A percentile compares a stretch with the other conserved stretches of the same genome.
These are phyloP conservation scores for Chaetomiaceae sp. DNA, from an alignment of 2,329 filamentous ascomycete genomes.

Conservation along the genomic window DNA sequence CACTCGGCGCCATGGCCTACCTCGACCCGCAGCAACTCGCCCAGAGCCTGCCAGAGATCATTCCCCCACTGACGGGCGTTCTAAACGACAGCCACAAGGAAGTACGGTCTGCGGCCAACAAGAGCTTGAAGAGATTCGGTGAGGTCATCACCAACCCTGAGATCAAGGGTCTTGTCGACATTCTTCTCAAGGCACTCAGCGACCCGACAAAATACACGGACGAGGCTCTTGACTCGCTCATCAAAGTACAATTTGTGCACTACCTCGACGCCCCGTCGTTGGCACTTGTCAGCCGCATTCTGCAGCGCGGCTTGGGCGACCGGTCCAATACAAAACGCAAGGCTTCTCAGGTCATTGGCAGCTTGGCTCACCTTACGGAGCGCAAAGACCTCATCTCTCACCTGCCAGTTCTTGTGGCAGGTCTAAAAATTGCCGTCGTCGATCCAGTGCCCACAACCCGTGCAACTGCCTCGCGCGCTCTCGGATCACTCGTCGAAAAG, in stretches of 20 bases:
- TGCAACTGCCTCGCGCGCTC: conserved; percentile 90
- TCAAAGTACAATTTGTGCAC: conserved; percentile 97
- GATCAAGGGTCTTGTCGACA: conserved; percentile 85
- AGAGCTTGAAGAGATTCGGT: conserved; percentile 94
- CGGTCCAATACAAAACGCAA: conserved; percentile 95
- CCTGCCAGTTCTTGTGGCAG: conserved; percentile 85
- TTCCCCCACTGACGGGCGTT: conserved; percentile 88
- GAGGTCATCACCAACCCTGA: conserved; percentile 98
- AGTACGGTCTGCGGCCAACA: conserved; percentile 84
- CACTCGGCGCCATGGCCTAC: conserved; percentile 97
- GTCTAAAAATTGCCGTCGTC: conserved; percentile 81
- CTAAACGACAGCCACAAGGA: conserved; percentile 98
- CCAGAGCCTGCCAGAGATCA: conserved; percentile 89
- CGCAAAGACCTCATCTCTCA: conserved; percentile 90
- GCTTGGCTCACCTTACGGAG: conserved; percentile 92
- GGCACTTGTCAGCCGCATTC: conserved; percentile 88
- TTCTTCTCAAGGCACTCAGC: conserved; percentile 91
- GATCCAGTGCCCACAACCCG: conserved; percentile 95
- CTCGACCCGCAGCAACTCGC: conserved; percentile 93
- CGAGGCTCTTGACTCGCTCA: conserved; percentile 84
- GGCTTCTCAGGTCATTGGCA: conserved; percentile 95
- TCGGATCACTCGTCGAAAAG: conserved; percentile 97
- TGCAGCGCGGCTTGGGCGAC: conserved; percentile 87
- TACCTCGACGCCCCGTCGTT: conserved; percentile 97
- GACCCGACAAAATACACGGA: conserved; percentile 97